A percentile compares a stretch with the other conserved stretches of the same genome.
Evolutionary conservation across 106 monocot species (phyloP).

Genomic region (Dioscorea alata): DNA sequence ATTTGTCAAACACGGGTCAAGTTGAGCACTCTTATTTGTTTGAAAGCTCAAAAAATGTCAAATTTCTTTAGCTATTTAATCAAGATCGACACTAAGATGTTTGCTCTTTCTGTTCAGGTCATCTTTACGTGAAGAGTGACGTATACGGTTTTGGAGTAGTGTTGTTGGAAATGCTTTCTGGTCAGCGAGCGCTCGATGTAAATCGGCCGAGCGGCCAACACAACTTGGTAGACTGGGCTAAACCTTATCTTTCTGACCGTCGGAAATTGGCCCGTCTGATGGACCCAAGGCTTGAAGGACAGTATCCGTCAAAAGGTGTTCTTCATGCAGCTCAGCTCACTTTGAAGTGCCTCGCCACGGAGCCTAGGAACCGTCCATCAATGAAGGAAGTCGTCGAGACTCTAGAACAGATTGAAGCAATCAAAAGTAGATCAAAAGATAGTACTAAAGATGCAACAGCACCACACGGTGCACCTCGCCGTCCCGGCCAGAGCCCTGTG

Average conservation of each 20-base stretch:
- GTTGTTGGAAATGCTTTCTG: slow-evolving; percentile 38
- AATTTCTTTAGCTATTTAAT: background rate
- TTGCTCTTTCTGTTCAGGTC: slow-evolving; percentile 14
- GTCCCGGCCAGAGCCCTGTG: slow-evolving; percentile 3
- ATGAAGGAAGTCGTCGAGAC: slow-evolving; percentile 42
- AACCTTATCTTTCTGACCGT: slow-evolving; percentile 28
- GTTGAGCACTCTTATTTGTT: background rate
- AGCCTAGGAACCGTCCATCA: slow-evolving; percentile 34
- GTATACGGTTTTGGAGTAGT: slow-evolving; percentile 46
- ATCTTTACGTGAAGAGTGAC: slow-evolving; percentile 48
- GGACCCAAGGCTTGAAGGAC: slow-evolving; percentile 38
- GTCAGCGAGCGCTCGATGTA: slow-evolving; percentile 31
- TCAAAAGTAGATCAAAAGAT: slow-evolving; percentile 17
- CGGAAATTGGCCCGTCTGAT: slow-evolving; percentile 30
- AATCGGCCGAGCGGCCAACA: slow-evolving; percentile 28
- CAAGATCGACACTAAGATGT: background rate
- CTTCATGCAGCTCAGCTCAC: slow-evolving; percentile 34
- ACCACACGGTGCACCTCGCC: background rate
- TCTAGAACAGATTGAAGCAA: slow-evolving; percentile 26
- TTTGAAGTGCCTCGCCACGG: slow-evolving; percentile 26
- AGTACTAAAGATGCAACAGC: slow-evolving; percentile 5
- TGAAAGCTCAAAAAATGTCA: background rate
- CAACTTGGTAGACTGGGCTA: slow-evolving; percentile 39
- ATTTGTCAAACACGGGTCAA: background rate
- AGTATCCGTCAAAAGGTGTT: slow-evolving; percentile 35